Base-by-base conservation (phyloP, 345 rosid species). In the Eucalyptus leucophloia region DNA sequence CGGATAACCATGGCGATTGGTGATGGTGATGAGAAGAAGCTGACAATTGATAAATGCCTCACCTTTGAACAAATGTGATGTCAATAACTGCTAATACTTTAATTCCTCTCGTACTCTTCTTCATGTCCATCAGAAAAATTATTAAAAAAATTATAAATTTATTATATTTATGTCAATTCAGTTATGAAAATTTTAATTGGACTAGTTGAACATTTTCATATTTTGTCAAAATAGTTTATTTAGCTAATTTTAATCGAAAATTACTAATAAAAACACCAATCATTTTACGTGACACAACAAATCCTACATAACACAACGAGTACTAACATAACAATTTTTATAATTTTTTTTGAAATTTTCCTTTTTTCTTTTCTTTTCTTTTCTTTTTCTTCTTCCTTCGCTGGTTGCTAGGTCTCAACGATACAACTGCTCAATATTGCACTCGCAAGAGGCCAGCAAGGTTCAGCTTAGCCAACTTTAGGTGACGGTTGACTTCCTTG, bases 141-240 rank as follows among this genome's bases (percentile, higher is more conserved):
- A 10, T 4, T 23, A 1, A 23, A 56, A 56, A 23, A 56, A 24
- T 9, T 56, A 23, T 56, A 56, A 65, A n/a, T 2, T 30, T 65
- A 15, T 7, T 14, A 4, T 0, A 32, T 30, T 65, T 7, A 0
- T n/a, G 1, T n/a, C 37, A 15, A 65, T n/a, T 65, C 3, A 14
- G 0, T n/a, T 13, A 23, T 56, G 1, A 9, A 56, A 56, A 21
- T 56, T 56, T 23, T 5, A 56, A 56, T 4, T 9, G 0, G 1
- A 56, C 5, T 24, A 9, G 13, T 2, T 56, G 14, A 56, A 23
- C 3, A 56, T 24, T 56, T 56, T 56, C 14, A 56, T 11, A 4
- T 56, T 56, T 56, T 56, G 13, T 1, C 30, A n/a, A n/a, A 2
- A 30, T 32, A n/a, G 2, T n/a, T 8, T 15, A 65, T 65, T 3